phyloP scores from a whole-genome alignment of 352 stramenopile species.

The Phytophthora niederhauseri region DNA sequence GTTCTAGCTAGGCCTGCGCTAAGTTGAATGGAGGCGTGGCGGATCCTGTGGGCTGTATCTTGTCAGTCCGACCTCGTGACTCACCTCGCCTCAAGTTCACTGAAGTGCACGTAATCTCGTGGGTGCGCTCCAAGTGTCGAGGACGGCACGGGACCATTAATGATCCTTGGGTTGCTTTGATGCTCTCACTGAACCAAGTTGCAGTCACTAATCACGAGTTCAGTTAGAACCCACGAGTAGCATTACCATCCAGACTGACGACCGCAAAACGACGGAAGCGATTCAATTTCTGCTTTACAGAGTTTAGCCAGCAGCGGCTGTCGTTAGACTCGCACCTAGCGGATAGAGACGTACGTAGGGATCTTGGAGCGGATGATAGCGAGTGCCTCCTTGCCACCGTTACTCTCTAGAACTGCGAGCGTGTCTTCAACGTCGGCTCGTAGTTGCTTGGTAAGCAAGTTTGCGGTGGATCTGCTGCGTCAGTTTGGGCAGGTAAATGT shows the following conservation, averaged over 20 bases:
- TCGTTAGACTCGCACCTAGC: slow-evolving; percentile 22
- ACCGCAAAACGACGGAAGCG: background rate
- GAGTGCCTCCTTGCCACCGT: slow-evolving; percentile 77
- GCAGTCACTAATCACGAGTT: background rate
- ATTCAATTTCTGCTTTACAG: slow-evolving; percentile 5
- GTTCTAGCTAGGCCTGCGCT: too few species aligned
- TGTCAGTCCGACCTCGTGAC: background rate
- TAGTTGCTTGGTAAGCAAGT: slow-evolving; percentile 65
- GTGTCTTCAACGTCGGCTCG: slow-evolving; percentile 65
- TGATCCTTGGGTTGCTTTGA: background rate
- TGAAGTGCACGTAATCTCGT: background rate
- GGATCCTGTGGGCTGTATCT: background rate
- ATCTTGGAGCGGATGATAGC: slow-evolving; percentile 81
- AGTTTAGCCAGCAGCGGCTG: background rate
- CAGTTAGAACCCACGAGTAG: slow-evolving; percentile 27
- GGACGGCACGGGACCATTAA: background rate
- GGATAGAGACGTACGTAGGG: slow-evolving; percentile 72
- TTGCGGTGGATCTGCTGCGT: slow-evolving; percentile 84
- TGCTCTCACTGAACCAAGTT: background rate
- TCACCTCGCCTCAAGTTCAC: background rate
- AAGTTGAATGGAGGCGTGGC: background rate
- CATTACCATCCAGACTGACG: slow-evolving; percentile 13
- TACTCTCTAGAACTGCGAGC: slow-evolving; percentile 67
- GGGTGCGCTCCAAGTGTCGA: background rate
- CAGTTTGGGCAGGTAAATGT: slow-evolving; percentile 73